Conservation (phyloP, 768 basidiomycete species). For the Leccinum disarticulatum region DNA sequence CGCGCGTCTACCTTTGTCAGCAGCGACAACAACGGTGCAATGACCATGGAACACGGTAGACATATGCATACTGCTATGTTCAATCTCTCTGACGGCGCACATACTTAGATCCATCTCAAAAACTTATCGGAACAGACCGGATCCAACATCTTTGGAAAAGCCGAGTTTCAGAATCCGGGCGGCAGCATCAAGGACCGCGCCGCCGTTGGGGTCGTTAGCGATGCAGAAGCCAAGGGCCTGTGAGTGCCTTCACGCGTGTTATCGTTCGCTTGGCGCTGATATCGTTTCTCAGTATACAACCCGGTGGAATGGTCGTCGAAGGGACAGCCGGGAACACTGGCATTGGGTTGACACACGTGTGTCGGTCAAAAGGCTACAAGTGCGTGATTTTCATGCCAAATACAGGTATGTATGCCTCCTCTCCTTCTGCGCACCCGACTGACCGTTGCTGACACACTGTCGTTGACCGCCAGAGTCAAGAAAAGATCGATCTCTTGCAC, state of each 20-base stretch:
- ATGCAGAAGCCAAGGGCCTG: conserved; percentile 85
- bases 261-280: not conserved
- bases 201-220: conserved; percentile 80
- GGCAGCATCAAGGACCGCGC: conserved; percentile 98
- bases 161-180: conserved; percentile 98
- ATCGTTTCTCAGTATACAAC: conserved; percentile 60
- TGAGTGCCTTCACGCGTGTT: conserved; percentile 36
- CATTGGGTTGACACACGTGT: conserved; percentile 94
- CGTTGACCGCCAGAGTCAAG: conserved; percentile 69
- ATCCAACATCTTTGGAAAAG: conserved; percentile 87
- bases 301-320: conserved; percentile 97
- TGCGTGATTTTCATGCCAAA: conserved; percentile 99
- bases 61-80: not conserved
- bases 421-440: not conserved
- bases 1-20: too few relatives aligned
- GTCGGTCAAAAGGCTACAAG: conserved; percentile 88
- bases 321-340: conserved; percentile 99
- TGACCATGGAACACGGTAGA: conserved; percentile 41
- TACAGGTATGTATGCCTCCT: conserved; percentile 60
- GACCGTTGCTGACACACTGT: not conserved
- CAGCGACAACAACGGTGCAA: too few relatives aligned
- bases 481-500: conserved; percentile 95
- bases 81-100: conserved; percentile 9
- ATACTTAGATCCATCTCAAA: conserved; percentile 74
- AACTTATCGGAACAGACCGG: conserved; percentile 80